These are phyloP conservation scores for Cucurbita moschata DNA, from an alignment of 306 rosid species.

Conservation along the genomic window DNA sequence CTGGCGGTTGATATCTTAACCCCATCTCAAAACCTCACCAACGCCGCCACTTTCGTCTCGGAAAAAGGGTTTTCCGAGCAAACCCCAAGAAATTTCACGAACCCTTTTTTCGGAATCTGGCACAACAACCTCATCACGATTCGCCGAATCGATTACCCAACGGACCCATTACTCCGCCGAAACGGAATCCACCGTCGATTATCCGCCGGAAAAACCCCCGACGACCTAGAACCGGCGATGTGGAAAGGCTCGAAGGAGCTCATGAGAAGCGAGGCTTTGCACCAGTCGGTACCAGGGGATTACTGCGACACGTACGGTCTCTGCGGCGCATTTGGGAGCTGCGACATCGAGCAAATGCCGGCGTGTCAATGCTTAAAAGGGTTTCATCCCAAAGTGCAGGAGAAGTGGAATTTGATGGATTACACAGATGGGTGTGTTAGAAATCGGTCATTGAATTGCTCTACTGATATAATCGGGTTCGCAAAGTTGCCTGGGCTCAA, in stretches of 20 bases:
- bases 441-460: slow-evolving; percentile 17
- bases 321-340: slow-evolving; percentile 39
- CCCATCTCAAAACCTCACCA: slow-evolving; percentile 18
- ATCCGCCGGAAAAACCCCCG: slow-evolving; percentile 27
- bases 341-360: slow-evolving; percentile 20
- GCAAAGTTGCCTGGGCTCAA: slow-evolving; percentile 10
- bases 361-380: slow-evolving; percentile 34
- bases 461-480: slow-evolving; percentile 18
- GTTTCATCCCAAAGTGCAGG: slow-evolving; percentile 26
- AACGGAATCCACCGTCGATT: slow-evolving; percentile 18
- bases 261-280: slow-evolving; percentile 19
- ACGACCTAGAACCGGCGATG: slow-evolving; percentile 28
- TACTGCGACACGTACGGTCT: slow-evolving; percentile 28
- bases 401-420: slow-evolving; percentile 31
- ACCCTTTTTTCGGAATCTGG: slow-evolving; percentile 37
- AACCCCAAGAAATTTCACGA: slow-evolving; percentile 26
- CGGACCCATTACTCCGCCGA: slow-evolving; percentile 37
- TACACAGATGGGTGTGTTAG: slow-evolving; percentile 38
- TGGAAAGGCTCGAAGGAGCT: slow-evolving; percentile 15
- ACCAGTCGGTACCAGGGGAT: slow-evolving; percentile 26
- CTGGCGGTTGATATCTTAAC: slow-evolving; percentile 16
- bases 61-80: slow-evolving; percentile 23
- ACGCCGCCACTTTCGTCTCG: slow-evolving; percentile 26
- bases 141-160: slow-evolving; percentile 35
- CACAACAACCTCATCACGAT: slow-evolving; percentile 12